A percentile compares a stretch with the other conserved stretches of the same genome.
These are phyloP conservation scores for Pochonia chlamydosporia DNA, from an alignment of 2,329 filamentous ascomycete genomes.

Conservation along the genomic window DNA sequence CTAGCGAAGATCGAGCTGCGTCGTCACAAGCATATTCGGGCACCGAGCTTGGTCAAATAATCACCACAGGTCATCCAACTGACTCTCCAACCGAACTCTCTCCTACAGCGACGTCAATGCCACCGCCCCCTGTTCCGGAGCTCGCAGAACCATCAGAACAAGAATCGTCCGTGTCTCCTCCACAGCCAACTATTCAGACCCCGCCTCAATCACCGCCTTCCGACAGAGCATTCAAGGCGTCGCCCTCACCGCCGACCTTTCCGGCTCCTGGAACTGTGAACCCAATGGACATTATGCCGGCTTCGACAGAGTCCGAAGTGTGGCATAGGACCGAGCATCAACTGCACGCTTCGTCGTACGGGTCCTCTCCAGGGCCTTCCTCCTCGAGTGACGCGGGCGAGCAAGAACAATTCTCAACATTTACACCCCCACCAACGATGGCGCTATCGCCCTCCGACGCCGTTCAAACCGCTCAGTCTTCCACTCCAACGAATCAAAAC, in stretches of 20 bases:
- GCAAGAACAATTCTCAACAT: slow-evolving; percentile 3
- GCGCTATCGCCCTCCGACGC: slow-evolving; percentile 9
- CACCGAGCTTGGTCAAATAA: slow-evolving; percentile 2
- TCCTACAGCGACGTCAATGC: slow-evolving; percentile 8
- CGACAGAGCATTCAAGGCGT: slow-evolving; percentile 12
- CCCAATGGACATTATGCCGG: slow-evolving; percentile 48
- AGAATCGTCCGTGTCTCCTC: not conserved
- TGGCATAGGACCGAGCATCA: slow-evolving; percentile 32
- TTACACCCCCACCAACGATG: slow-evolving; percentile 19
- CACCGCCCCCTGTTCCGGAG: slow-evolving; percentile 6
- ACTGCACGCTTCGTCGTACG: slow-evolving; percentile 22
- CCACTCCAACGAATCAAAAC: slow-evolving; percentile 17
- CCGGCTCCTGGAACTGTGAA: slow-evolving; percentile 44
- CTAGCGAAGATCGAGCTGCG: slow-evolving; percentile 3
- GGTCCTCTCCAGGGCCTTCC: slow-evolving; percentile 15
- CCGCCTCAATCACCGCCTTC: slow-evolving; percentile 3
- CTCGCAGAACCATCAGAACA: slow-evolving; percentile 12
- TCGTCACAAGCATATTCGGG: not conserved
- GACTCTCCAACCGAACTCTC: slow-evolving; percentile 26
- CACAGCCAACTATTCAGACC: not conserved
- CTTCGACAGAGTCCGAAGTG: slow-evolving; percentile 30
- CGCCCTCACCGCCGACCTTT: slow-evolving; percentile 24
- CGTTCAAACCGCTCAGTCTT: slow-evolving; percentile 21
- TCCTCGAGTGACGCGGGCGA: slow-evolving; percentile 3
- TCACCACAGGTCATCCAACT: slow-evolving; percentile 13